phyloP scores from a whole-genome alignment of 768 basidiomycete species.

The Rhodotorula kratochvilovae region DNA sequence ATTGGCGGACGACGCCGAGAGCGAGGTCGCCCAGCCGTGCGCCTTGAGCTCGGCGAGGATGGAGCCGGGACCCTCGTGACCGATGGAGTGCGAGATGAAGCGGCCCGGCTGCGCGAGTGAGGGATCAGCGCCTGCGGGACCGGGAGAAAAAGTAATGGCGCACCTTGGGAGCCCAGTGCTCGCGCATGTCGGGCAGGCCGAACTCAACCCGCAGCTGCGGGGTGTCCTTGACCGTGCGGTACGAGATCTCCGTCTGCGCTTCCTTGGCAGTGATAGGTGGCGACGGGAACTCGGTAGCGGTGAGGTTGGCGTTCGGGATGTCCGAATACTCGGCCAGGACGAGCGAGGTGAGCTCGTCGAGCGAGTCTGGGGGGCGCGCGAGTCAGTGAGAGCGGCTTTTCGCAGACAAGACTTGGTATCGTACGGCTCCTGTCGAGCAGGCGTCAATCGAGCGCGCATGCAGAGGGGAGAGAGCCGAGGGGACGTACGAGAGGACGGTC shows the following conservation, averaged over 20 bases:
- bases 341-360: constrained; percentile 37
- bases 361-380: constrained; percentile 13
- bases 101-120: constrained; percentile 61
- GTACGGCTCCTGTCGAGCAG: background rate
- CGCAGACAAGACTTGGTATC: background rate
- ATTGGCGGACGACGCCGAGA: constrained; percentile 64
- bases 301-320: constrained; percentile 31
- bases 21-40: constrained; percentile 45
- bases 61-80: constrained; percentile 75
- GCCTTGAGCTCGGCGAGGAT: constrained; percentile 75
- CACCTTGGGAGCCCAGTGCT: constrained; percentile 33
- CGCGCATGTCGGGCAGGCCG: constrained; percentile 25
- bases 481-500: constrained; percentile 42
- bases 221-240: constrained; percentile 48
- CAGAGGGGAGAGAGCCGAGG: background rate
- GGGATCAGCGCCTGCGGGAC: background rate
- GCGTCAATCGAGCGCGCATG: background rate
- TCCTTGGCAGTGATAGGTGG: constrained; percentile 26
- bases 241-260: constrained; percentile 44
- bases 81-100: constrained; percentile 66
- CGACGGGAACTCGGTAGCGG: constrained; percentile 8
- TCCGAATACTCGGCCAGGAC: constrained; percentile 37
- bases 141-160: constrained; percentile 33
- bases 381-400: too few relatives aligned
- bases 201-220: constrained; percentile 48